Evolutionary conservation across 495 filamentous ascomycete species (phyloP).

Genomic region (Parathielavia hyrcaniae): DNA sequence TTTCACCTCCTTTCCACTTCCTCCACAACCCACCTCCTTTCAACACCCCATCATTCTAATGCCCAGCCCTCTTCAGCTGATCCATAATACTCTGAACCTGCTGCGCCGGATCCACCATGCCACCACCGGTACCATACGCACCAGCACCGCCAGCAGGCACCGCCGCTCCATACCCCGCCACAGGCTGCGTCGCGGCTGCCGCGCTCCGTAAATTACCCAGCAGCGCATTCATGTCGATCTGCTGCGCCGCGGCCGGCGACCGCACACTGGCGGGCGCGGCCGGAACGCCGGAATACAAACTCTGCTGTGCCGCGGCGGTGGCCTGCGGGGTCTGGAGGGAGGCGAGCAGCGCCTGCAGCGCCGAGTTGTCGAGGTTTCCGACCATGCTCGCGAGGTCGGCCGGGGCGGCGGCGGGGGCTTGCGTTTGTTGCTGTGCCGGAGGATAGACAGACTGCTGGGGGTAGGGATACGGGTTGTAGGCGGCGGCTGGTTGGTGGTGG

Average conservation of each 20-base stretch:
- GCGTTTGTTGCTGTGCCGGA: conserved; percentile 35
- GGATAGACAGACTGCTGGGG: conserved; percentile 38
- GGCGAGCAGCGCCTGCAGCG: conserved; percentile 66
- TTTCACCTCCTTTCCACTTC: no score
- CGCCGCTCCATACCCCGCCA: conserved; percentile 22
- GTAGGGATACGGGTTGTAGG: conserved; percentile 23
- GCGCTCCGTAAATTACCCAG: conserved; percentile 23
- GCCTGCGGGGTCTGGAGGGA: conserved; percentile 50
- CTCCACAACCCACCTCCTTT: neutral
- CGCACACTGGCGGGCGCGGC: conserved; percentile 26
- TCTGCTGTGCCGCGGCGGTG: neutral
- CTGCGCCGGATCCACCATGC: conserved; percentile 20
- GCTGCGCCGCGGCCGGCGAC: conserved; percentile 33
- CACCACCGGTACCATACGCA: conserved; percentile 8
- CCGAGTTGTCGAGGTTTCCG: conserved; percentile 58
- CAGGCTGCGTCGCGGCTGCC: conserved; percentile 10
- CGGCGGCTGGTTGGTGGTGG: conserved; percentile 20
- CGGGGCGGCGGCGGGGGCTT: conserved; percentile 21
- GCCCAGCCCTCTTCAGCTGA: conserved; percentile 23
- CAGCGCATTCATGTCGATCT: conserved; percentile 30
- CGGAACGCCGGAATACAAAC: no score
- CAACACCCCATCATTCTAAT: neutral
- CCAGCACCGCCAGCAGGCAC: neutral
- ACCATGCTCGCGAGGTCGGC: conserved; percentile 51
- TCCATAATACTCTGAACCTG: conserved; percentile 30